Base-by-base conservation (phyloP, 1,284 basidiomycete genomes). In the Uromyces viciae-fabae region DNA sequence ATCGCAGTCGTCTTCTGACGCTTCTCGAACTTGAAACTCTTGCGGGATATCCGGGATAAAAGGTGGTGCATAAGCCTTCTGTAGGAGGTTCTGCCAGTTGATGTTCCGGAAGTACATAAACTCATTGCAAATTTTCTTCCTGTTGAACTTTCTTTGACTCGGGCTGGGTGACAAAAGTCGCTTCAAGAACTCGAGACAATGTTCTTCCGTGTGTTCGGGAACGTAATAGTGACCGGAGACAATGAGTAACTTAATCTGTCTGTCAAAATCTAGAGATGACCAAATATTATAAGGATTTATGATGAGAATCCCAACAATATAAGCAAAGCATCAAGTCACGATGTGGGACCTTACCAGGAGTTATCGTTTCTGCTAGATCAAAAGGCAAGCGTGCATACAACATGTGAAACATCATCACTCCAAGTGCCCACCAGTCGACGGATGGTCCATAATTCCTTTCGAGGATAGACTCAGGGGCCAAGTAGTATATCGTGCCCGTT, bases 361-460 rank as follows among this genome's bases (percentile, higher is more conserved):
- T 9, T 36, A 33, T 36, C 36, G 52, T 5, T 33, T 52, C 28
- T 0, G 1, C 4, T 3, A 56, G 0, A 28, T 73, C 71, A 40
- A 73, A 73, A n/a, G 71, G 71, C n/a, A n/a, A 54, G 17, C 52
- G 52, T 1, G 33, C 71, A 58, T 52, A 73, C 2, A 73, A 33
- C 25, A 33, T 5, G 28, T 76, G 60, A 62, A 52, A 76, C 5
- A 76, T 5, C 28, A 76, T 52, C 14, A 76, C 62, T 28, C 75
- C 75, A 3, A 76, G 62, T 3, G 46, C 75, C 75, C 75, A 76
- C 75, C 75, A 76, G n/a, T 76, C 75, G 11, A 49, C 56, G 8
- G 42, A 76, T 15, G 28, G 31, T 9, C 75, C 75, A 33, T 46
- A 76, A 46, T 38, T 31, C 7, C n/a, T 25, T 3, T 19, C 28